A percentile compares a stretch with the other conserved stretches of the same genome.
These are phyloP conservation scores for Paraglomus occultum DNA, from an alignment of 192 early-diverging fungal genomes.

Conservation along the genomic window DNA sequence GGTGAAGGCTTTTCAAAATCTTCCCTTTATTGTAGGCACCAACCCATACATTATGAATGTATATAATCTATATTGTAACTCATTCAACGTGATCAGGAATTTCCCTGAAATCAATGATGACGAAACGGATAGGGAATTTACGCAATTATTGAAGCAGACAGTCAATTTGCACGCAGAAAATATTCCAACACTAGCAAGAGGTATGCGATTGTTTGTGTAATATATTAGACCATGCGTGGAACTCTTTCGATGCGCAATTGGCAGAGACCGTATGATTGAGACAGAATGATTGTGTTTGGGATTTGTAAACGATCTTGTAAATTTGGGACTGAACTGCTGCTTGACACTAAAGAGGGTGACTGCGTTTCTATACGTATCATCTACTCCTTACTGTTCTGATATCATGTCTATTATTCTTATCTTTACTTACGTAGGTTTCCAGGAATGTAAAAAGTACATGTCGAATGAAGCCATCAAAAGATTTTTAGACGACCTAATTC, in stretches of 20 bases:
- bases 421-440: slow-evolving; percentile 57
- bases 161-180: slow-evolving; percentile 80
- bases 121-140: slow-evolving; percentile 64
- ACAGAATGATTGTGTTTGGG: no score
- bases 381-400: slow-evolving; percentile 2
- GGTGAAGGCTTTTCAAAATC: slow-evolving; percentile 80
- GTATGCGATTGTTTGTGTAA: slow-evolving; percentile 33
- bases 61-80: slow-evolving; percentile 78
- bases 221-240: no score
- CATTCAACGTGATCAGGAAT: slow-evolving; percentile 54
- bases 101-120: slow-evolving; percentile 61
- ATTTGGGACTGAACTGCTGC: no score
- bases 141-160: slow-evolving; percentile 65
- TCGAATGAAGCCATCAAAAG: slow-evolving; percentile 55
- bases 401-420: neutral
- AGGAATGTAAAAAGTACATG: slow-evolving; percentile 91
- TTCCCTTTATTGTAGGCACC: slow-evolving; percentile 95
- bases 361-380: slow-evolving; percentile 3
- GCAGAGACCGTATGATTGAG: no score
- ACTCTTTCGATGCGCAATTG: no score
- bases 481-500: slow-evolving; percentile 88
- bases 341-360: neutral
- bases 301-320: no score
- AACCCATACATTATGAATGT: slow-evolving; percentile 89
- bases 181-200: slow-evolving; percentile 87